These are phyloP conservation scores for Diaporthe eres DNA, from an alignment of 2,329 filamentous ascomycete genomes.

Conservation along the genomic window DNA sequence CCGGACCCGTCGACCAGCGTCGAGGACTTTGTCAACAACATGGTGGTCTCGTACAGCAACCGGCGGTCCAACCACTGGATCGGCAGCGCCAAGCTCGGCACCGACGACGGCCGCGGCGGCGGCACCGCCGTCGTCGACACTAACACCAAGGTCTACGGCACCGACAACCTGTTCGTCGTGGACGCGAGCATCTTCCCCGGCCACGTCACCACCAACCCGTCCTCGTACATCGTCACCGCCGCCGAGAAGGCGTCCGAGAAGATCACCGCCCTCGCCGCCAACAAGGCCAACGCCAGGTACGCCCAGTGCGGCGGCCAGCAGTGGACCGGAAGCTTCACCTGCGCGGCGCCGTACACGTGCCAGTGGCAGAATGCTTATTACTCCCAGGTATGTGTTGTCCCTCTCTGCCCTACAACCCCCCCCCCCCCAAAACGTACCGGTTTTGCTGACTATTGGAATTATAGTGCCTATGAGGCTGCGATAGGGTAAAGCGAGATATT, in stretches of 20 bases:
- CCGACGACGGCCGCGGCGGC: slow-evolving; percentile 40
- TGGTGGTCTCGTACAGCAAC: slow-evolving; percentile 40
- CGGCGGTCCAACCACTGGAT: slow-evolving; percentile 42
- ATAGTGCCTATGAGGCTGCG: slow-evolving; percentile 29
- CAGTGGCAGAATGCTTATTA: slow-evolving; percentile 35
- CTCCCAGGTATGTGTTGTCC: slow-evolving; percentile 20
- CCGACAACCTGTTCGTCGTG: slow-evolving; percentile 42
- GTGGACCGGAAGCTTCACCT: slow-evolving; percentile 36
- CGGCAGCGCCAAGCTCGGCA: slow-evolving; percentile 41
- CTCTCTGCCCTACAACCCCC: no score
- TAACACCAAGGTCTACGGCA: slow-evolving; percentile 41
- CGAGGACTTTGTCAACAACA: slow-evolving; percentile 67
- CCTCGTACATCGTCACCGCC: slow-evolving; percentile 38
- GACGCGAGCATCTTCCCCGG: slow-evolving; percentile 42
- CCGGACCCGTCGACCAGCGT: slow-evolving; percentile 67
- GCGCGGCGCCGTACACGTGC: slow-evolving; percentile 22
- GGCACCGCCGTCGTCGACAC: slow-evolving; percentile 42
- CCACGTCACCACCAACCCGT: slow-evolving; percentile 40
- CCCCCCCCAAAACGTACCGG: neutral
- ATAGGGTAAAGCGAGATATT: neutral
- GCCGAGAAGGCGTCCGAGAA: slow-evolving; percentile 40
- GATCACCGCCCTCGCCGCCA: slow-evolving; percentile 37
- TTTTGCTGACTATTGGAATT: neutral
- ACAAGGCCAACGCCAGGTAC: slow-evolving; percentile 7
- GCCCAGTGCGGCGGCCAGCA: slow-evolving; percentile 35